Percentiles rank a stretch among this genome's conserved stretches.
These are phyloP conservation scores for Aquilaria malaccensis DNA, from an alignment of 345 rosid genomes.

Conservation along the genomic window DNA sequence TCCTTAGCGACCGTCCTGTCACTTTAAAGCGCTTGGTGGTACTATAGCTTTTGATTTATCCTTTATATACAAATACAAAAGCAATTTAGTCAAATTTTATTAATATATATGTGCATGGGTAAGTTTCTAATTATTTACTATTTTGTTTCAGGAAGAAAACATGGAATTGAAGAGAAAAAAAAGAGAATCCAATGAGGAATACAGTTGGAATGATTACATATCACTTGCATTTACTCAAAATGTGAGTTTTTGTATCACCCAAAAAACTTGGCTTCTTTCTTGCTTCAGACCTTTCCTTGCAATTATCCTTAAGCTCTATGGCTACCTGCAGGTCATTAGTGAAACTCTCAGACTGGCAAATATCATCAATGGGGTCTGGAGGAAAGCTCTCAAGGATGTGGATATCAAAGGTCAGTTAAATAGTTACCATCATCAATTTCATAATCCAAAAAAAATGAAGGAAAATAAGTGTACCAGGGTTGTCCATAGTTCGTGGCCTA, in stretches of 20 bases:
- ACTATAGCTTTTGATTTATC: not conserved
- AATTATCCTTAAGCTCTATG: no score
- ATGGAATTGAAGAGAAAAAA: slow-evolving; percentile 69
- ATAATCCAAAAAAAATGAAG: not conserved
- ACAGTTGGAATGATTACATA: slow-evolving; percentile 73
- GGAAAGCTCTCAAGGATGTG: slow-evolving; percentile 78
- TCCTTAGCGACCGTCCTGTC: slow-evolving; percentile 55
- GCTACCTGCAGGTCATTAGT: slow-evolving; percentile 55
- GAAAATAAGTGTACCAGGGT: no score
- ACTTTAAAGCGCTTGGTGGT: slow-evolving; percentile 64
- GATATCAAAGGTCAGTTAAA: slow-evolving; percentile 62
- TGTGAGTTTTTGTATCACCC: slow-evolving; percentile 20
- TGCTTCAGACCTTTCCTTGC: no score
- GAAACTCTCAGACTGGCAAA: slow-evolving; percentile 90
- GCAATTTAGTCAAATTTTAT: no score
- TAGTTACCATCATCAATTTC: not conserved
- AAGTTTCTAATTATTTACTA: no score
- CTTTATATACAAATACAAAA: no score
- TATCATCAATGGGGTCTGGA: slow-evolving; percentile 90
- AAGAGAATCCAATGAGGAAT: slow-evolving; percentile 35
- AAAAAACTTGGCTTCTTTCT: no score
- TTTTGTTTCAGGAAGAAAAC: slow-evolving; percentile 61
- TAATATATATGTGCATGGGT: no score
- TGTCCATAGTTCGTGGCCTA: no score
- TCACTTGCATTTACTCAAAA: slow-evolving; percentile 89